Percentiles rank a stretch among this genome's conserved stretches.
phyloP scores from a whole-genome alignment of 768 basidiomycete species.

The Boletus bicolor region DNA sequence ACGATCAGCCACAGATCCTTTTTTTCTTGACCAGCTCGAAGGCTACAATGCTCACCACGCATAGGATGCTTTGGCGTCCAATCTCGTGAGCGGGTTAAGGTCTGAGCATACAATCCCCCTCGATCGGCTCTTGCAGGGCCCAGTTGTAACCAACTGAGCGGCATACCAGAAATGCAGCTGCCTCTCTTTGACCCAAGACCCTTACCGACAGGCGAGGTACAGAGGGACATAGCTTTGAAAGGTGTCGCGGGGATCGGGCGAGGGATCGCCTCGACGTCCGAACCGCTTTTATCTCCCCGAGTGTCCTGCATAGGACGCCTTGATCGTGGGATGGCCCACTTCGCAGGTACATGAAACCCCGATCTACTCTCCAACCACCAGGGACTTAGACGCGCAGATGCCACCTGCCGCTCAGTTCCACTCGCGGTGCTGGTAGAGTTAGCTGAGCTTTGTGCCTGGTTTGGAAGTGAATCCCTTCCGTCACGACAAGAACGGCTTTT shows the following conservation, averaged over 20 bases:
- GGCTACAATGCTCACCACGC: slow-evolving; percentile 66
- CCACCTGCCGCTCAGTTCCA: background rate
- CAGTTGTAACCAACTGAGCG: slow-evolving; percentile 54
- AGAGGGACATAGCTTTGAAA: slow-evolving; percentile 41
- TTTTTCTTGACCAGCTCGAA: slow-evolving; percentile 42
- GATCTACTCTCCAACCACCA: too few relatives aligned
- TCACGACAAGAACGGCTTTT: background rate
- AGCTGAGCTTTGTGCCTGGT: background rate
- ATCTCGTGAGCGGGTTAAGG: slow-evolving; percentile 76
- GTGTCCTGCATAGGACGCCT: slow-evolving; percentile 16
- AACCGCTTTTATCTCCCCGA: slow-evolving; percentile 13
- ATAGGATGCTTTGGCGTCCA: slow-evolving; percentile 38
- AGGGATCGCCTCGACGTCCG: background rate
- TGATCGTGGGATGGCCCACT: background rate
- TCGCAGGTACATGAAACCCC: accelerated
- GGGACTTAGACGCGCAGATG: background rate
- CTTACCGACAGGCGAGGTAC: slow-evolving; percentile 23
- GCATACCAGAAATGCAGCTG: slow-evolving; percentile 63
- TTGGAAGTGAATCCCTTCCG: too few relatives aligned
- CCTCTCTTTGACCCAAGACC: slow-evolving; percentile 41
- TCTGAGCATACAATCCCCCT: slow-evolving; percentile 70
- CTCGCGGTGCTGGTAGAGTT: background rate
- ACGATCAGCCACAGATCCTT: background rate
- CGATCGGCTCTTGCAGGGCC: slow-evolving; percentile 61
- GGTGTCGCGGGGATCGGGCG: slow-evolving; percentile 56